A percentile compares a stretch with the other conserved stretches of the same genome.
Conservation (phyloP, 2,329 filamentous ascomycete species). For the Aspergillus sclerotialis region DNA sequence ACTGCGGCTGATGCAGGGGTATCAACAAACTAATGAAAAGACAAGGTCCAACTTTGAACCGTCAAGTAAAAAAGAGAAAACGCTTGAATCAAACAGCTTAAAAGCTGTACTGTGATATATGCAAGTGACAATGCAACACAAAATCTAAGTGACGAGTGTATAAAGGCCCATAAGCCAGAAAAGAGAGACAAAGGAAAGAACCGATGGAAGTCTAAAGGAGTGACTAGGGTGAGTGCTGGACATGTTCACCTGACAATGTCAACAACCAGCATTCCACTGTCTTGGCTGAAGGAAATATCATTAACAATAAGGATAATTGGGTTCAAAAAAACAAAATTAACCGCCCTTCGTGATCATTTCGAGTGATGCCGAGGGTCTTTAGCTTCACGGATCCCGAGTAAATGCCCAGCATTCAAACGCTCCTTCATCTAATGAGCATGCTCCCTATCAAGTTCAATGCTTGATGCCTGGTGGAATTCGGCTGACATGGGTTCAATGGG, state of each 20-base stretch:
- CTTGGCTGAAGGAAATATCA: too few relatives aligned
- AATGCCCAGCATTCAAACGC: too few relatives aligned
- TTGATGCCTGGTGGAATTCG: constrained; percentile 52
- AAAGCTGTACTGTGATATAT: too few relatives aligned
- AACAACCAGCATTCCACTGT: not conserved
- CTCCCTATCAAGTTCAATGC: constrained; percentile 11
- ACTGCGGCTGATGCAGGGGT: constrained; percentile 16
- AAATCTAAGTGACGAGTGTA: not conserved
- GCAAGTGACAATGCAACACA: too few relatives aligned
- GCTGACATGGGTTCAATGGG: constrained; percentile 23
- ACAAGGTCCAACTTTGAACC: constrained; percentile 6
- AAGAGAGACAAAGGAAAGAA: constrained; percentile 1
- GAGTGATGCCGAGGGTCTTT: too few relatives aligned
- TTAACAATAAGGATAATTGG: constrained; percentile 1
- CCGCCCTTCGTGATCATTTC: too few relatives aligned
- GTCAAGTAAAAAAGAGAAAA: too few relatives aligned
- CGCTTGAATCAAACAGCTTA: too few relatives aligned
- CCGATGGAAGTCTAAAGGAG: constrained; percentile 11
- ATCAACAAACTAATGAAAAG: constrained; percentile 18
- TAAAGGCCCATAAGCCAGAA: too few relatives aligned
- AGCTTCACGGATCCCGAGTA: too few relatives aligned
- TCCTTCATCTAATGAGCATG: constrained; percentile 9
- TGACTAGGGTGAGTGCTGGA: constrained; percentile 7
- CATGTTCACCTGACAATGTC: not conserved
- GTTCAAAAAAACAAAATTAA: constrained; percentile 4